A percentile compares a stretch with the other conserved stretches of the same genome.
These are phyloP conservation scores for Amanita pseudoporphyria DNA, from an alignment of 768 basidiomycete genomes.

Conservation along the genomic window DNA sequence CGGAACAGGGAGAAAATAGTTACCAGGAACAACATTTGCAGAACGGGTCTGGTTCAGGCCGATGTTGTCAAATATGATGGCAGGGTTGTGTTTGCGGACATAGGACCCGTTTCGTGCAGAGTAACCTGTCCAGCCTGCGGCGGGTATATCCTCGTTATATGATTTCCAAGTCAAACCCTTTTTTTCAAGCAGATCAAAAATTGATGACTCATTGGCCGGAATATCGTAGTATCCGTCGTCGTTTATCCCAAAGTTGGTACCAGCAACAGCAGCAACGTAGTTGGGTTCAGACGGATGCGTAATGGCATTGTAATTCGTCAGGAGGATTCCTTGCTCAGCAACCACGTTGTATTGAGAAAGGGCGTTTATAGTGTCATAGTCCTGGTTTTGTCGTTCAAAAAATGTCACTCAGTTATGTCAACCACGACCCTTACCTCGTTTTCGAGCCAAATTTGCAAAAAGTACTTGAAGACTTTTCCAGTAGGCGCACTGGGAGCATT, in stretches of 20 bases:
- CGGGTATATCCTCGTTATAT: slow-evolving; percentile 55
- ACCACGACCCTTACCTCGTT: slow-evolving; percentile 23
- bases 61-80: slow-evolving; percentile 42
- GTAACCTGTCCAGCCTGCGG: slow-evolving; percentile 34
- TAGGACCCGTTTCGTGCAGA: slow-evolving; percentile 21
- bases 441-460: slow-evolving; percentile 45
- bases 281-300: slow-evolving; percentile 60
- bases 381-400: slow-evolving; percentile 2
- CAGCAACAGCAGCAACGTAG: slow-evolving; percentile 38
- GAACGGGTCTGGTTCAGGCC: slow-evolving; percentile 30
- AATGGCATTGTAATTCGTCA: slow-evolving; percentile 37
- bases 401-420: slow-evolving; percentile 15
- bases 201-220: slow-evolving; percentile 40
- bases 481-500: no score
- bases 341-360: slow-evolving; percentile 20
- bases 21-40: slow-evolving; percentile 47
- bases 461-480: slow-evolving; percentile 22
- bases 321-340: slow-evolving; percentile 38
- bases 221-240: slow-evolving; percentile 31
- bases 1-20: slow-evolving; percentile 28
- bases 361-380: background rate
- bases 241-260: slow-evolving; percentile 31
- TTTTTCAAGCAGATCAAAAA: slow-evolving; percentile 52
- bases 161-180: slow-evolving; percentile 49
- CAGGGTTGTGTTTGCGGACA: no score